Evolutionary conservation across 2,329 filamentous ascomycete genomes (phyloP), one percentile per base, ranked within the genome.

Genomic region (Pseudogymnoascus sp.): DNA sequence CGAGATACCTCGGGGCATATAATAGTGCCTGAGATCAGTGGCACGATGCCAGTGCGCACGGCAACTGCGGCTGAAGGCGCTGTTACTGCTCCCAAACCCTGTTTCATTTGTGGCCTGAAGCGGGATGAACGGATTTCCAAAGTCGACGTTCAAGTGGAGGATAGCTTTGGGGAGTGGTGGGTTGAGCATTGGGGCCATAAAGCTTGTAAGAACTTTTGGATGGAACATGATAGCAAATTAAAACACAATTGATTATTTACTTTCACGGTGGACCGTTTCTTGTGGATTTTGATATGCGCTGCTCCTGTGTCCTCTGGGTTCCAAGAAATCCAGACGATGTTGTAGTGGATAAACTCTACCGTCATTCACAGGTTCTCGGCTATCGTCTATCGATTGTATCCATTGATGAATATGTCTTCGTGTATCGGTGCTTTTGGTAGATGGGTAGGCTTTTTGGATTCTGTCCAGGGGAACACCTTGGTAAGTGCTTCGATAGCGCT

Each of bases 161-260:
- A 97, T 74, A 92, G 89, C 73, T 97, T 97, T 79, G 92, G 91
- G 11, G 93, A 97, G 77, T 97, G 92, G 91, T 97, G 93, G 93
- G 80, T 89, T 45, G 92, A 97, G 54, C 88, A 93, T 74, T 93
- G 91, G 88, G 91, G 88, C 0, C 89, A 93, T 75, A 79, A 84
- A 66, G 83, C 85, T 18, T 97, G 93, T 76, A 85, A 85, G 73
- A 88, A 89, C 66, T 96, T 96, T 72, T 97, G 93, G 93, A 78
- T 88, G 65, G 81, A 88, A 69, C 88, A 96, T 74, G 89, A 90
- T 74, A 80, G 80, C 62, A 80, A 81, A 64, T 77, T 96, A 68
- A 83, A 85, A 67, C 87, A 89, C 51, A 36, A 16, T 57, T 57
- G 51, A 57, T 57, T 21, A 8, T 36, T 34, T 57, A n/a, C 29